phyloP scores from a whole-genome alignment of 2,329 filamentous ascomycete genomes.

The Scorias spongiosa region DNA sequence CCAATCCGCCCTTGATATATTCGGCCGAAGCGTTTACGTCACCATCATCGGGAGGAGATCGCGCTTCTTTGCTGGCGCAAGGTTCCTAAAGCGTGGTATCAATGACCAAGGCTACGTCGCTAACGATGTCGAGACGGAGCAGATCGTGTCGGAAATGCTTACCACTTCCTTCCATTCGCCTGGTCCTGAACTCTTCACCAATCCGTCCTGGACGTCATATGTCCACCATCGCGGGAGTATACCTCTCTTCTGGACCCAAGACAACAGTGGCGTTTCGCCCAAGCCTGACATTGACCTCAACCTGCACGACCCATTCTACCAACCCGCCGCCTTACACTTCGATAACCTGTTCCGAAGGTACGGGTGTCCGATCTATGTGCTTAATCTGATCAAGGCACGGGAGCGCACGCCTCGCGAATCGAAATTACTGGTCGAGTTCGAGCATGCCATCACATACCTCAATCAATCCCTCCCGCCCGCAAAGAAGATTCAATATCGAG shows the following conservation, averaged over 20 bases:
- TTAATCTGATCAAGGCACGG: conserved; percentile 75
- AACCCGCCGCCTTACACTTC: conserved; percentile 83
- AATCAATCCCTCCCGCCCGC: conserved; percentile 80
- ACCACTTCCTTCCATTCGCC: conserved; percentile 94
- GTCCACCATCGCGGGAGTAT: conserved; percentile 95
- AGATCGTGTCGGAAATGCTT: conserved; percentile 87
- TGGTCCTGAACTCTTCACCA: conserved; percentile 70
- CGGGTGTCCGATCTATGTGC: conserved; percentile 75
- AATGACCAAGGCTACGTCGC: conserved; percentile 94
- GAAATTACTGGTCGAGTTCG: conserved; percentile 77
- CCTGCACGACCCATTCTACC: conserved; percentile 91
- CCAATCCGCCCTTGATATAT: conserved; percentile 60
- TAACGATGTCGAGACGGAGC: conserved; percentile 97
- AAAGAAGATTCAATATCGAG: conserved; percentile 82
- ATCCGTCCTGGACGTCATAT: conserved; percentile 86
- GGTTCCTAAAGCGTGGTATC: conserved; percentile 84
- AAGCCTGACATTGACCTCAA: conserved; percentile 95
- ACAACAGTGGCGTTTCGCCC: conserved; percentile 84
- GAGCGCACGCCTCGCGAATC: conserved; percentile 84
- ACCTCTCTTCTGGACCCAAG: conserved; percentile 92
- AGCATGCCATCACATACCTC: conserved; percentile 73
- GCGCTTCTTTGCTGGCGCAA: conserved; percentile 81
- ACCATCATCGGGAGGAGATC: conserved; percentile 88
- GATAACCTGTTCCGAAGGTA: conserved; percentile 89
- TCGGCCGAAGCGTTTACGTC: conserved; percentile 78